Evolutionary conservation across 108 stramenopile species (phyloP), one percentile per base, ranked within the genome.

Genomic region (Nannochloropsis salina): DNA sequence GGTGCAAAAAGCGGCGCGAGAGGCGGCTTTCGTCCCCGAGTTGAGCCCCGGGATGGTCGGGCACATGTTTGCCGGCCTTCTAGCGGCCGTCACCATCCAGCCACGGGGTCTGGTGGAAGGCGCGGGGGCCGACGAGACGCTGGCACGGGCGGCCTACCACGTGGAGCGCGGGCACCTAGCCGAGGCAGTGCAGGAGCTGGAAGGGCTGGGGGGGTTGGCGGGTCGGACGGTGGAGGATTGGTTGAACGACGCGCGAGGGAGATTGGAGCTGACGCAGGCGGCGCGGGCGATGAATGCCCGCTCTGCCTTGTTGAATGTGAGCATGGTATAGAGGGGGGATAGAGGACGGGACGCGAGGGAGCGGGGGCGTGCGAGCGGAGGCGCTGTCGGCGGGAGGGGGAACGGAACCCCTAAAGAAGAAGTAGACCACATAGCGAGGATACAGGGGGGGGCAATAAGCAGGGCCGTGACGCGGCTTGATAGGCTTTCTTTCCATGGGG

Each of bases 91-190:
- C 44, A 88, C 87, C 6, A 83, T 88, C 42, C 80, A 79, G 5
- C 87, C 87, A 9, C 80, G 80, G 80, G 87, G 87, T n/a, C 44
- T 88, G 87, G 80, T 88, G 45, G 87, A 88, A 42, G 87, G 87
- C 20, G 61, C 21, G n/a, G 83, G 80, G 1, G 80, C 87, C 9
- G 87, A 88, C 20, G 80, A 41, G 20, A 84, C 47, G 21, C 87
- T 88, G 22, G 83, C 87, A 5, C 74, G 87, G 42, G 87, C 87
- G 40, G 83, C 74, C n/a, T 9, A 88, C 83, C 84, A 84, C 40
- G 80, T 12, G 40, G 74, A 88, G 87, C 80, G 80, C 12, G 87
- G 87, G 21, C 80, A 88, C 31, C 84, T 88, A 5, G 21, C 83
- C 21, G 84, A 80, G 10, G 87, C 87, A 6, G 87, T 88, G 2